These are phyloP conservation scores for Picea glauca DNA, from an alignment of 75 land plant species.

Conservation along the genomic window DNA sequence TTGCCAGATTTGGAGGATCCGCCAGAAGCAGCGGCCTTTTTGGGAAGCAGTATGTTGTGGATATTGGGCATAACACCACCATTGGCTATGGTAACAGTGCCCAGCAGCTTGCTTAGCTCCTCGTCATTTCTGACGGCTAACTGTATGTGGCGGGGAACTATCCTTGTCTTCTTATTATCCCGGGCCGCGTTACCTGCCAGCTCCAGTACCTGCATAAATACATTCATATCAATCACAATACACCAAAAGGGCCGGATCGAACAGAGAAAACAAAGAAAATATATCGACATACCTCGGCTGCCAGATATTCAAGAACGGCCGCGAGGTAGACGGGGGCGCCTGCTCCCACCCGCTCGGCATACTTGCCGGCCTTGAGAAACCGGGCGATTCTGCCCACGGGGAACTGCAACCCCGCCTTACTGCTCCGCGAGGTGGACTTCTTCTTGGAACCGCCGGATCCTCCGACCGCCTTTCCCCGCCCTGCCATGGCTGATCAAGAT, in stretches of 20 bases:
- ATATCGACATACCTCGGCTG: constrained; percentile 27
- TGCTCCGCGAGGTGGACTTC: constrained; percentile 35
- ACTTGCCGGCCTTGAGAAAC: constrained; percentile 39
- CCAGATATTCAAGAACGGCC: constrained; percentile 44
- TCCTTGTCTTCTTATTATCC: constrained; percentile 47
- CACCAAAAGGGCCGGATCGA: not conserved
- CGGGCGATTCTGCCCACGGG: constrained; percentile 45
- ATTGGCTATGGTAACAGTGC: constrained; percentile 52
- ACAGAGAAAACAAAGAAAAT: not conserved
- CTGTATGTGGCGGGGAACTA: constrained; percentile 53
- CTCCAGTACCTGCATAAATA: constrained; percentile 29
- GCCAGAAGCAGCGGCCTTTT: constrained; percentile 40
- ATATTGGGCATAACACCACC: constrained; percentile 80
- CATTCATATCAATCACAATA: not conserved
- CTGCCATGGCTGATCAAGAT: constrained; percentile 18
- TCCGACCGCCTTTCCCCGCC: constrained; percentile 29
- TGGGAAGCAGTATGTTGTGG: constrained; percentile 52
- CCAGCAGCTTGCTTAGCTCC: constrained; percentile 63
- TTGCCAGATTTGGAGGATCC: constrained; percentile 12
- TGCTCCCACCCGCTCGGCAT: constrained; percentile 41
- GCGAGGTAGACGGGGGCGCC: constrained; percentile 48
- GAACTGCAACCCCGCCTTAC: constrained; percentile 42
- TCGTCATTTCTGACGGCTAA: constrained; percentile 68
- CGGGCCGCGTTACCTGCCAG: constrained; percentile 42
- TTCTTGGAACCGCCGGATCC: constrained; percentile 14